Percentiles rank a stretch among this genome's conserved stretches.
These are phyloP conservation scores for Mortierella sp. DNA, from an alignment of 371 early-diverging fungal genomes.

Conservation along the genomic window DNA sequence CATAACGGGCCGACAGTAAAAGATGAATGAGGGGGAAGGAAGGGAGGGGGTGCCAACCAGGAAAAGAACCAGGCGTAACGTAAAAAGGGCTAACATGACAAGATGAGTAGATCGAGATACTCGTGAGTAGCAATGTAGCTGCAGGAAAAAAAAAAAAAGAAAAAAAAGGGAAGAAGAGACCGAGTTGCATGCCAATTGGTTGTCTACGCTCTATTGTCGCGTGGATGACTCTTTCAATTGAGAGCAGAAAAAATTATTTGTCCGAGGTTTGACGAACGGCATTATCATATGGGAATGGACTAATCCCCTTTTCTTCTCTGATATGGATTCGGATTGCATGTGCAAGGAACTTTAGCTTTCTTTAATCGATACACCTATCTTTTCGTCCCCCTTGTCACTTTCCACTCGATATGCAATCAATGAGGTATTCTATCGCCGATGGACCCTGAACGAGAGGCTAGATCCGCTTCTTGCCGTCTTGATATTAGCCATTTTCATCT, in stretches of 20 bases:
- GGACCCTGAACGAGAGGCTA: background rate
- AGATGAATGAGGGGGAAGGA: background rate
- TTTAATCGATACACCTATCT: background rate
- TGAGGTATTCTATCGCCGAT: background rate
- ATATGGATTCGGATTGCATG: background rate
- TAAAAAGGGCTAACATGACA: too few species aligned
- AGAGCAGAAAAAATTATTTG: background rate
- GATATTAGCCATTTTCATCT: background rate
- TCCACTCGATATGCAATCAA: background rate
- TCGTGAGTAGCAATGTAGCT: too few species aligned
- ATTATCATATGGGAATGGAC: background rate
- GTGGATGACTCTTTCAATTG: background rate
- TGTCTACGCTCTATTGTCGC: background rate
- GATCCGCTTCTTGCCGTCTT: constrained; percentile 7
- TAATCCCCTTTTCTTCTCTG: background rate
- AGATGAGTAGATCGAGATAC: too few species aligned
- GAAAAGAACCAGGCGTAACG: too few species aligned
- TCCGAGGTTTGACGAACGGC: background rate
- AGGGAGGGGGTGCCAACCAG: background rate
- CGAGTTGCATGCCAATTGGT: too few species aligned
- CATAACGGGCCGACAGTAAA: background rate
- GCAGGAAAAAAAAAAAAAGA: too few species aligned
- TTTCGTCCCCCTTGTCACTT: background rate
- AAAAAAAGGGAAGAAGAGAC: too few species aligned
- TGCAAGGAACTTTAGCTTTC: background rate